Base-by-base conservation (phyloP, 73 alveolate species). In the Stentor roeselii region DNA sequence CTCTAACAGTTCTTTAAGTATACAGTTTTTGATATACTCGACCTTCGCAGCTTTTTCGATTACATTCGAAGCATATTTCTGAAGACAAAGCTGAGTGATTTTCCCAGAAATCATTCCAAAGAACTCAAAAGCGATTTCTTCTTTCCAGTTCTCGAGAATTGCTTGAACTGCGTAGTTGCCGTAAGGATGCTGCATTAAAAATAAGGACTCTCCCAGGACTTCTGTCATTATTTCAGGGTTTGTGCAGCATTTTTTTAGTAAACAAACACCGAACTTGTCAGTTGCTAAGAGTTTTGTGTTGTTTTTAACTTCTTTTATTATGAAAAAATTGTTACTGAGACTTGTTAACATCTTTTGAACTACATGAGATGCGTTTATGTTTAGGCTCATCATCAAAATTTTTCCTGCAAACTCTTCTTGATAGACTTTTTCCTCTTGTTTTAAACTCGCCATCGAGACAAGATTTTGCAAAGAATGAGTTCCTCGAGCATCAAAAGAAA, bases 321-420 rank as follows among this genome's bases (percentile, higher is more conserved):
- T 92, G 76, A 83, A 93, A 82, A 87, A 96, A 6, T 92, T 84
- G 75, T 92, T 92, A n/a, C 78, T 92, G 60, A 89, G 96, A 60
- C 89, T 92, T 15, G 93, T 75, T 86, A 93, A 91, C 4, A 95
- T 89, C 76, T 94, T 94, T 85, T 95, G 93, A 3, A 95, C 84
- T n/a, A 95, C 98, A 90, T 95, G 99, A 36, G 98, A 91, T n/a
- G 97, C 97, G 76, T 95, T 90, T 35, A 91, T 87, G 67, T 90
- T 95, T 60, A 88, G 83, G 30, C 96, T 86, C 78, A 95, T 82
- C 36, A 60, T 80, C 31, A 94, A 83, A 59, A 95, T 85, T 82
- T 94, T 87, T n/a, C 86, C 88, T 50, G 59, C 82, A 3, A 94
- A 87, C 42, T 92, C 89, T 75, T 92, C 89, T 85, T 88, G 89